phyloP scores from a whole-genome alignment of 148 eudicot species.

The Pharnaceum exiguum region DNA sequence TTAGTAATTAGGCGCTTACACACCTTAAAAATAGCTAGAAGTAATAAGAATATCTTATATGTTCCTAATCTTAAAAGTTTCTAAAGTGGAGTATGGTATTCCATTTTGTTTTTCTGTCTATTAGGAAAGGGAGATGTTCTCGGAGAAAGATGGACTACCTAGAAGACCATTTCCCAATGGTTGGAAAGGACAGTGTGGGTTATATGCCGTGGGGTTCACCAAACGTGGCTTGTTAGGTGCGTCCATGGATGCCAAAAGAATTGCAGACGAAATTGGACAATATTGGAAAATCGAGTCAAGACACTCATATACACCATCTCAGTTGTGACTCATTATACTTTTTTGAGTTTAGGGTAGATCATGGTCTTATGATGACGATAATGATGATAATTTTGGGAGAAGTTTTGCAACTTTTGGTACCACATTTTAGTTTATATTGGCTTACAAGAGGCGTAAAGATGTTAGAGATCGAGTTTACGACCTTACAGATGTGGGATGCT shows the following conservation, averaged over 20 bases:
- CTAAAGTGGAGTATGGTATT: slow-evolving; percentile 14
- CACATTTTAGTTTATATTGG: too few species aligned
- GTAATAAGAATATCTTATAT: too few species aligned
- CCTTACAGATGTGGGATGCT: too few species aligned
- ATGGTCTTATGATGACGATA: slow-evolving; percentile 9
- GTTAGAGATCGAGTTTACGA: too few species aligned
- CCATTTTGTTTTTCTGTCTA: slow-evolving; percentile 6
- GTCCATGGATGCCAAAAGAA: slow-evolving; percentile 57
- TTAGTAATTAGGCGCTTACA: too few species aligned
- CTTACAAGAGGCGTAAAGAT: too few species aligned
- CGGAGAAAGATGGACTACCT: slow-evolving; percentile 66
- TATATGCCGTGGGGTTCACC: slow-evolving; percentile 85
- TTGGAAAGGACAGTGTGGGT: slow-evolving; percentile 74
- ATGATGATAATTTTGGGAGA: slow-evolving; percentile 11
- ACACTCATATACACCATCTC: slow-evolving; percentile 1
- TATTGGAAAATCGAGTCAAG: slow-evolving; percentile 38
- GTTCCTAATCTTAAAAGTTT: slow-evolving; percentile 1
- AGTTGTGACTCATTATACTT: neutral
- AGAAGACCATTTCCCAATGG: slow-evolving; percentile 65
- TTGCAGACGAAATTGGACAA: slow-evolving; percentile 52
- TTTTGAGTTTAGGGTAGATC: slow-evolving; percentile 5
- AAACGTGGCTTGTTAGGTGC: slow-evolving; percentile 86
- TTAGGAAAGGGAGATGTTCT: slow-evolving; percentile 71
- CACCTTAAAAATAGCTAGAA: too few species aligned
- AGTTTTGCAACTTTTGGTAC: slow-evolving; percentile 26